Evolutionary conservation across 192 early-diverging fungal species (phyloP).

Genomic region (Mortierella claussenii): DNA sequence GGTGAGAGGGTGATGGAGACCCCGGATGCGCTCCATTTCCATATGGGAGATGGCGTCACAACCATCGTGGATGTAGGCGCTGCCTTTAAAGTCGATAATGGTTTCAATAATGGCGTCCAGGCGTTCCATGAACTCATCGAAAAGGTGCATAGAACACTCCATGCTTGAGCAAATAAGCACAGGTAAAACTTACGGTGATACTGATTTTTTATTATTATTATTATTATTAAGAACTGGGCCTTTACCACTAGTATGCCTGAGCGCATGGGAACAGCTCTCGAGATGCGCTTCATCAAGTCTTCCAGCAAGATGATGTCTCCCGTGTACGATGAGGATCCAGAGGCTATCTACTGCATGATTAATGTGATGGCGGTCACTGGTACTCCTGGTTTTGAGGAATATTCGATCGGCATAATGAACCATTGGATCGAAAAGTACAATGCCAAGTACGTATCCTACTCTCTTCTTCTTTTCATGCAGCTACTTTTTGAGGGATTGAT

Average conservation of each 20-base stretch:
- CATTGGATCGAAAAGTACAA: slow-evolving; percentile 35
- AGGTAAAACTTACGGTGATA: not conserved
- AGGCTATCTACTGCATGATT: slow-evolving; percentile 34
- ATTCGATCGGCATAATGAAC: not conserved
- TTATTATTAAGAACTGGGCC: slow-evolving; percentile 21
- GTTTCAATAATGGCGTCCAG: slow-evolving; percentile 23
- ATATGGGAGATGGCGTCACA: slow-evolving; percentile 15
- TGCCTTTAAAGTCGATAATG: slow-evolving; percentile 27
- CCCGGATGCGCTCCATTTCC: slow-evolving; percentile 35
- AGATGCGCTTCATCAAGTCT: slow-evolving; percentile 40
- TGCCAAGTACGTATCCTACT: slow-evolving; percentile 25
- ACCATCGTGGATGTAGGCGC: slow-evolving; percentile 9
- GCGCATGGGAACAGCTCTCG: slow-evolving; percentile 19
- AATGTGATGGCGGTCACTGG: slow-evolving; percentile 18
- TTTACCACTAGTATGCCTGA: slow-evolving; percentile 20
- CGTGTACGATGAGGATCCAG: slow-evolving; percentile 31
- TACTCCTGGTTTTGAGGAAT: slow-evolving; percentile 45
- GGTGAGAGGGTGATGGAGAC: slow-evolving; percentile 14
- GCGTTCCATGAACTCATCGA: slow-evolving; percentile 17
- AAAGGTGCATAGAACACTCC: slow-evolving; percentile 14
- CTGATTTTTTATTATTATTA: not conserved
- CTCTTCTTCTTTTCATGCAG: not conserved
- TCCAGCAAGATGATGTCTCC: slow-evolving; percentile 42
- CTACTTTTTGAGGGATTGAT: not conserved
- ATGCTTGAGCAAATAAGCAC: not conserved